phyloP scores from a whole-genome alignment of 129 eudicot genomes.

The Smallanthus sonchifolius region DNA sequence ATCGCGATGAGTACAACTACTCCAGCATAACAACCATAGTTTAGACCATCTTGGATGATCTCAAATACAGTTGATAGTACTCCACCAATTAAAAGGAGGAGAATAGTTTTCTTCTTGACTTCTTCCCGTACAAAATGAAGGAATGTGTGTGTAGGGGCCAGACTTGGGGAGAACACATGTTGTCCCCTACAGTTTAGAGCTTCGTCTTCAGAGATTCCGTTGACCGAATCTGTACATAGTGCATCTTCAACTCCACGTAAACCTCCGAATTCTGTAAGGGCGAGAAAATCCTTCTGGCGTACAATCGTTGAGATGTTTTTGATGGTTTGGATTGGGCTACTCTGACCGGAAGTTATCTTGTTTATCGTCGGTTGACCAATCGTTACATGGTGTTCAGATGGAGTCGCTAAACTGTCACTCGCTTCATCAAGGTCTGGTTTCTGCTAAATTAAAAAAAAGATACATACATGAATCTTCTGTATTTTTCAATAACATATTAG shows the following conservation, averaged over 20 bases:
- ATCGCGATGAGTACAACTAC: conserved; percentile 19
- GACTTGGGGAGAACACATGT: not conserved
- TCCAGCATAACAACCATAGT: conserved; percentile 33
- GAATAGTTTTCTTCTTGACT: conserved; percentile 8
- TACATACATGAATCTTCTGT: not conserved
- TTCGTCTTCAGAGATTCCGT: conserved; percentile 19
- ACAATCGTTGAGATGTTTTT: conserved; percentile 28
- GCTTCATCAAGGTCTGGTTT: conserved; percentile 3
- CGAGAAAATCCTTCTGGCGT: conserved; percentile 6
- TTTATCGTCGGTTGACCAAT: not conserved
- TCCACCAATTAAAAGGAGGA: conserved; percentile 22
- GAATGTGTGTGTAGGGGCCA: not conserved
- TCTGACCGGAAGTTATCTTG: not conserved
- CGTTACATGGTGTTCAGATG: not conserved
- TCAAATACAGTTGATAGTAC: conserved; percentile 26
- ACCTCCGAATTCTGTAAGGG: conserved; percentile 23
- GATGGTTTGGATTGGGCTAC: not conserved
- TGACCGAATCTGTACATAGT: conserved; percentile 22
- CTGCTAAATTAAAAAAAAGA: not conserved
- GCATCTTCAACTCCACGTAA: conserved; percentile 22
- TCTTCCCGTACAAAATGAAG: conserved; percentile 4
- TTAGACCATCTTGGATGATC: conserved; percentile 28
- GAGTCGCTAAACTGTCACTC: not conserved
- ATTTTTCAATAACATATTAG: not conserved
- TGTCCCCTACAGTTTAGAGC: not conserved